These are phyloP conservation scores for Fusarium nurragi DNA, from an alignment of 2,329 filamentous ascomycete species.

Conservation along the genomic window DNA sequence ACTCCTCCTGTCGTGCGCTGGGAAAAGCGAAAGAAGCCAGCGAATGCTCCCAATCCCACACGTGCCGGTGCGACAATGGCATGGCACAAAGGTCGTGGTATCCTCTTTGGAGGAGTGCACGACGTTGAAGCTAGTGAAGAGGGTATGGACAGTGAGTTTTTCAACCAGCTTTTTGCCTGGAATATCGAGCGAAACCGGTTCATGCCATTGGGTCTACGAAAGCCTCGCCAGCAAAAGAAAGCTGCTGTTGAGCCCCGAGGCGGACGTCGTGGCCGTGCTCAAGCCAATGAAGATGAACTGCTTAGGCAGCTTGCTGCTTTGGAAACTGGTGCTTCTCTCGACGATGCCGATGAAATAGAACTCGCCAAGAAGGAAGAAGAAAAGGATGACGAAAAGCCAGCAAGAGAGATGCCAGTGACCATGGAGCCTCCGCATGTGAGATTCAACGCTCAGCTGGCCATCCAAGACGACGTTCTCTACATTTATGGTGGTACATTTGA, in stretches of 20 bases:
- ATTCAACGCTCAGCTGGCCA: slow-evolving; percentile 90
- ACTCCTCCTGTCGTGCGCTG: slow-evolving; percentile 80
- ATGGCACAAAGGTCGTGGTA: slow-evolving; percentile 90
- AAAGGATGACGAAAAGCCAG: slow-evolving; percentile 65
- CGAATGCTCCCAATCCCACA: slow-evolving; percentile 84
- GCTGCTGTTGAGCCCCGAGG: slow-evolving; percentile 61
- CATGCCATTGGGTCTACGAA: slow-evolving; percentile 82
- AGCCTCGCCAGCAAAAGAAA: slow-evolving; percentile 74
- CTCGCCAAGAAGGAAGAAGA: slow-evolving; percentile 62
- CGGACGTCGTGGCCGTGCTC: slow-evolving; percentile 75
- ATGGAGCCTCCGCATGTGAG: slow-evolving; percentile 89
- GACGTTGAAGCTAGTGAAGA: slow-evolving; percentile 93
- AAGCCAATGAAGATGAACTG: slow-evolving; percentile 91
- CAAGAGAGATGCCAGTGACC: slow-evolving; percentile 70
- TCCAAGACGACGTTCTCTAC: slow-evolving; percentile 92
- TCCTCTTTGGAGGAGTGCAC: slow-evolving; percentile 93
- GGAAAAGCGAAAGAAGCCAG: slow-evolving; percentile 93
- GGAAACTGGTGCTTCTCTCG: slow-evolving; percentile 75
- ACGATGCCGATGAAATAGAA: slow-evolving; percentile 60
- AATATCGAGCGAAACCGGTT: slow-evolving; percentile 96
- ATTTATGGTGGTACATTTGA: slow-evolving; percentile 97
- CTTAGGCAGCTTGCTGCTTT: slow-evolving; percentile 86
- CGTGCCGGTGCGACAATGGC: slow-evolving; percentile 94
- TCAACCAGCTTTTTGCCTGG: slow-evolving; percentile 91
- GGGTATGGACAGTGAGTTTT: slow-evolving; percentile 97